Base-by-base conservation (phyloP, 192 early-diverging fungal genomes). In the Rhizophagus sp. region DNA sequence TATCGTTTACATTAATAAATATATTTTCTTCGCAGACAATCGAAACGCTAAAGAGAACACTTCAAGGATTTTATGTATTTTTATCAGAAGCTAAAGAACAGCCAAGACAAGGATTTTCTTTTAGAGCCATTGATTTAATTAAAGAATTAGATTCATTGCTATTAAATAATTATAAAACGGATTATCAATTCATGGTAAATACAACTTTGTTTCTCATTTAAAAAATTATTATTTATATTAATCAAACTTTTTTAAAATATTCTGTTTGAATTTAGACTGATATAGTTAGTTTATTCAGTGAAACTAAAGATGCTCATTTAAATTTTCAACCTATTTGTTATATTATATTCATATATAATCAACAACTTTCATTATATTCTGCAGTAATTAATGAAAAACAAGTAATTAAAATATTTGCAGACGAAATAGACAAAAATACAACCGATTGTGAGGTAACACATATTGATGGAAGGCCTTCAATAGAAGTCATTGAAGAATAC, bases 361-460 rank as follows among this genome's bases (percentile, higher is more conserved):
- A 70, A 24, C 19, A 41, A 70, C 34, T 70, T 6, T 44, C 22
- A 22, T 39, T 70, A 39, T 70, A 70, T 70, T 70, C 68, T 17
- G 36, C 19, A n/a, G n/a, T 70, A 8, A 70, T 10, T 19, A 30
- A 33, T 22, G 68, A 34, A 0, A 41, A 13, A 9, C 68, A 70
- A 8, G 19, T 70, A 44, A 70, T 70, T 13, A 34, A 70, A 22
- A 39, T 70, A 22, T 70, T 70, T 41, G 68, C 44, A n/a, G 68
- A 70, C 10, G 4, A 30, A 44, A 25, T 70, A 24, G 68, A 70
- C 24, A 13, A 13, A 4, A 70, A 17, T 22, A 70, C 30, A 1
- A 41, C 44, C 9, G 68, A 70, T 70, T 70, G 68, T 70, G 33
- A 70, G 19, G 68, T 70, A 8, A 70, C 33, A 70, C 33, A 70